phyloP scores from a whole-genome alignment of 345 rosid genomes.

The Hirschfeldia incana region DNA sequence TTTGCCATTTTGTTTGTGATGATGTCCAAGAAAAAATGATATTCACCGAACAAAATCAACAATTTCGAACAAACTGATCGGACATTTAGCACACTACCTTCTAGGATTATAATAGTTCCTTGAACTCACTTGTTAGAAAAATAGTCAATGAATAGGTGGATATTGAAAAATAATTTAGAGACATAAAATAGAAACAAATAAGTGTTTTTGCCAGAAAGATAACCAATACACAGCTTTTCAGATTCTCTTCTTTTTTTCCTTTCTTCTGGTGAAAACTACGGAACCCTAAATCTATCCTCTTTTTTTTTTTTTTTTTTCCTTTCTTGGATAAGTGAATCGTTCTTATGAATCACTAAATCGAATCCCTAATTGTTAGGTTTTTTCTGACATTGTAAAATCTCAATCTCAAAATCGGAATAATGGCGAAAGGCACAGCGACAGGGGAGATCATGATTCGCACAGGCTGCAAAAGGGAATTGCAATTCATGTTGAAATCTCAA shows the following conservation, averaged over 20 bases:
- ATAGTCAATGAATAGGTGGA: too few species aligned
- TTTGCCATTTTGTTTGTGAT: too few species aligned
- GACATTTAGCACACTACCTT: too few species aligned
- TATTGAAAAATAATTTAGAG: too few species aligned
- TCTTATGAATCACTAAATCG: background rate
- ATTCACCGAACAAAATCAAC: too few species aligned
- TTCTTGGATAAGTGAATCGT: background rate
- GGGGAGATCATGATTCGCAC: conserved; percentile 67
- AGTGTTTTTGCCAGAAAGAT: background rate
- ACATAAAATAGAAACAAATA: too few species aligned
- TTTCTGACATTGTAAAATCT: background rate
- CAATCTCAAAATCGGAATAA: background rate
- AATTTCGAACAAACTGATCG: too few species aligned
- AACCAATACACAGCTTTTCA: conserved; percentile 10
- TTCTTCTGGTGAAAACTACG: conserved; percentile 8
- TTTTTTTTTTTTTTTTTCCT: background rate
- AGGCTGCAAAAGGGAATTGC: conserved; percentile 83
- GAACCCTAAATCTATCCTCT: conserved; percentile 17
- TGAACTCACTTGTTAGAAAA: too few species aligned
- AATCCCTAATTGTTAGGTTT: conserved; percentile 14
- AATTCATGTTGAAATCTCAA: conserved; percentile 74
- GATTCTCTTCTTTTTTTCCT: conserved; percentile 1
- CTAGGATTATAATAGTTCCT: too few species aligned
- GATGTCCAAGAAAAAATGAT: too few species aligned
- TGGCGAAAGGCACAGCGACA: conserved; percentile 60